Conservation (phyloP, 2,329 filamentous ascomycete genomes). For the Microsporum canis region DNA sequence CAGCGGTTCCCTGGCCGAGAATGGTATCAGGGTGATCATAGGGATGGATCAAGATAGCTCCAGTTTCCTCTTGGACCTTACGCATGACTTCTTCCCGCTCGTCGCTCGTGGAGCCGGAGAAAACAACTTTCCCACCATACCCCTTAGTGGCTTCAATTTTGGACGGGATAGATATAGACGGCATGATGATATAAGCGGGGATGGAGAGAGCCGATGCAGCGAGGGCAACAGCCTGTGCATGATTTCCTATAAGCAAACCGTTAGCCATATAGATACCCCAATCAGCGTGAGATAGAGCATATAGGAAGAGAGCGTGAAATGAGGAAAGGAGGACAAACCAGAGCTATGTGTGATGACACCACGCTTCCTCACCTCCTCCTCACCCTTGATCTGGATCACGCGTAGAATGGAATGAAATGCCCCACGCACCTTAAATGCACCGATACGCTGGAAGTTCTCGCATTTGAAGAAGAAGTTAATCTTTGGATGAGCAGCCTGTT, state of each 20-base stretch:
- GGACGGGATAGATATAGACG: slow-evolving; percentile 65
- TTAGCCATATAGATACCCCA: background rate
- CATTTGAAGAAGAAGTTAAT: slow-evolving; percentile 86
- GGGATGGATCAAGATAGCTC: slow-evolving; percentile 70
- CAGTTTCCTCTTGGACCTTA: slow-evolving; percentile 58
- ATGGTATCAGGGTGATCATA: slow-evolving; percentile 91
- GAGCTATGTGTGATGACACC: slow-evolving; percentile 87
- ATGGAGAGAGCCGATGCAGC: slow-evolving; percentile 64
- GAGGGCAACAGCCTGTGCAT: slow-evolving; percentile 83
- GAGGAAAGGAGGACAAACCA: slow-evolving; percentile 42
- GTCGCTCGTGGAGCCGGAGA: slow-evolving; percentile 65
- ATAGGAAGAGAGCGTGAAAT: background rate
- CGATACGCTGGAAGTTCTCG: slow-evolving; percentile 82
- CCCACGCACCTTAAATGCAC: slow-evolving; percentile 84
- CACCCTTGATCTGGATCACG: slow-evolving; percentile 51
- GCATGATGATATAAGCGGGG: slow-evolving; percentile 86
- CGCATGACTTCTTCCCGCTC: slow-evolving; percentile 70
- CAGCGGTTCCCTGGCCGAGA: slow-evolving; percentile 83
- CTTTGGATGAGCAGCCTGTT: slow-evolving; percentile 49
- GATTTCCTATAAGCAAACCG: slow-evolving; percentile 56
- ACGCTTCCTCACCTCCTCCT: slow-evolving; percentile 48
- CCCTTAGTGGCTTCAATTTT: slow-evolving; percentile 75
- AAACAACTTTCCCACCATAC: slow-evolving; percentile 67
- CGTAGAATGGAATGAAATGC: slow-evolving; percentile 75
- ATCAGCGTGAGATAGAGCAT: background rate